Percentiles rank a stretch among this genome's conserved stretches.
Evolutionary conservation across 108 stramenopile species (phyloP).

Genomic region (Stephanodiscus triporus): DNA sequence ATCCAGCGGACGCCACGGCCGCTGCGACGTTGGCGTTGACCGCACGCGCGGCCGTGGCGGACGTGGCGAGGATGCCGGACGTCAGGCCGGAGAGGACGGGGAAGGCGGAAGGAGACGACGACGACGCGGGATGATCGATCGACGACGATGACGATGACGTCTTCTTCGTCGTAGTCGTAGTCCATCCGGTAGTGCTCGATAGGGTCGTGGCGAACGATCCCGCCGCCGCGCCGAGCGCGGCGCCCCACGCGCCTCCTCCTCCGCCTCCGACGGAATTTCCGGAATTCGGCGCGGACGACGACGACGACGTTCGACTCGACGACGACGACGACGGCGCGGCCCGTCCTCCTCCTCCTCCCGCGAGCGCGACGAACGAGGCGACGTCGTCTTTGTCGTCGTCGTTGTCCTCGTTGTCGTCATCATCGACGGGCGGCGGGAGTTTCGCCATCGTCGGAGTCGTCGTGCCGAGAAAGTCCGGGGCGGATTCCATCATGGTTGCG

Average conservation of each 20-base stretch:
- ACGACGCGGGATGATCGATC: neutral
- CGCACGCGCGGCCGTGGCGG: neutral
- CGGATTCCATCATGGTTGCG: neutral
- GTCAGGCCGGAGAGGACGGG: slow-evolving; percentile 6
- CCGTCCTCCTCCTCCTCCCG: no score
- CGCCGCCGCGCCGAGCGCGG: neutral
- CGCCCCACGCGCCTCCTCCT: neutral
- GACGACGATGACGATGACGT: slow-evolving; percentile 8
- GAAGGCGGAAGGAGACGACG: slow-evolving; percentile 10
- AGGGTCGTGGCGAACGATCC: neutral
- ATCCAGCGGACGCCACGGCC: neutral
- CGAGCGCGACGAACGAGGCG: slow-evolving; percentile 19
- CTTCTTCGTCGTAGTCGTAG: no score
- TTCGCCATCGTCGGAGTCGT: neutral
- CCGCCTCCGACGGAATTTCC: slow-evolving; percentile 1
- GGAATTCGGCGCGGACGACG: slow-evolving; percentile 3
- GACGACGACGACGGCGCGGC: neutral
- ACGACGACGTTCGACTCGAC: neutral
- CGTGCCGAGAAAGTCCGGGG: neutral
- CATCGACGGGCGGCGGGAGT: neutral
- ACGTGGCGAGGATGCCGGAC: slow-evolving; percentile 7
- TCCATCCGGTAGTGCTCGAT: no score
- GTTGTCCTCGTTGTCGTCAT: slow-evolving; percentile 1
- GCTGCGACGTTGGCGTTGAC: slow-evolving; percentile 1
- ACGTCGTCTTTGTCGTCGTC: neutral